phyloP scores from a whole-genome alignment of 768 basidiomycete genomes.

The Lentinus brumalis region DNA sequence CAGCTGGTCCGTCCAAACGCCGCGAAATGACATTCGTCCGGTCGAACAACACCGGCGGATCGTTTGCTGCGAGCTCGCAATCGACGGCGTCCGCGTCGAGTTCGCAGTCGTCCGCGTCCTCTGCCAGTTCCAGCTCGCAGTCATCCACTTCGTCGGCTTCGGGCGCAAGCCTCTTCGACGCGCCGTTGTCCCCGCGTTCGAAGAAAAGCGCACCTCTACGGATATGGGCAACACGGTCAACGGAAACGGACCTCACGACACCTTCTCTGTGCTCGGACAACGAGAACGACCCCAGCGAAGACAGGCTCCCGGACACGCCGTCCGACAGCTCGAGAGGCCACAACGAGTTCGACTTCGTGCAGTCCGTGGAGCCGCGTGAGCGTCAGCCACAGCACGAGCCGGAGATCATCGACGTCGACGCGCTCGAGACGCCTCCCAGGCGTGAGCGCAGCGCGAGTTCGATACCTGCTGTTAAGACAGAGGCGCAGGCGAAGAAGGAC shows the following conservation, averaged over 20 bases:
- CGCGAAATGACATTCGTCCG: slow-evolving; percentile 18
- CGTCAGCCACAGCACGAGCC: slow-evolving; percentile 6
- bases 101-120: slow-evolving; percentile 14
- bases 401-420: slow-evolving; percentile 28
- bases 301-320: slow-evolving; percentile 48
- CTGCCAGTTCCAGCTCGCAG: slow-evolving; percentile 3
- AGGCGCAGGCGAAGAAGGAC: slow-evolving; percentile 27
- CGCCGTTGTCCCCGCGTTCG: slow-evolving; percentile 5
- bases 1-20: slow-evolving; percentile 17
- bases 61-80: slow-evolving; percentile 15
- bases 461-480: neutral
- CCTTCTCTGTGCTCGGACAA: slow-evolving; percentile 80
- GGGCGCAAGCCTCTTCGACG: slow-evolving; percentile 6
- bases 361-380: neutral
- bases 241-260: slow-evolving; percentile 49
- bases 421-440: slow-evolving; percentile 8
- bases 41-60: slow-evolving; percentile 13
- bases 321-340: slow-evolving; percentile 39
- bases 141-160: slow-evolving; percentile 7
- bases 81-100: slow-evolving; percentile 18
- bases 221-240: slow-evolving; percentile 36
- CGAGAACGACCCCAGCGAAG: slow-evolving; percentile 51
- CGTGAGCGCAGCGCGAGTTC: neutral
- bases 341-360: neutral
- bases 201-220: slow-evolving; percentile 13